Base-by-base conservation (phyloP, 345 rosid genomes). In the Salix viminalis region DNA sequence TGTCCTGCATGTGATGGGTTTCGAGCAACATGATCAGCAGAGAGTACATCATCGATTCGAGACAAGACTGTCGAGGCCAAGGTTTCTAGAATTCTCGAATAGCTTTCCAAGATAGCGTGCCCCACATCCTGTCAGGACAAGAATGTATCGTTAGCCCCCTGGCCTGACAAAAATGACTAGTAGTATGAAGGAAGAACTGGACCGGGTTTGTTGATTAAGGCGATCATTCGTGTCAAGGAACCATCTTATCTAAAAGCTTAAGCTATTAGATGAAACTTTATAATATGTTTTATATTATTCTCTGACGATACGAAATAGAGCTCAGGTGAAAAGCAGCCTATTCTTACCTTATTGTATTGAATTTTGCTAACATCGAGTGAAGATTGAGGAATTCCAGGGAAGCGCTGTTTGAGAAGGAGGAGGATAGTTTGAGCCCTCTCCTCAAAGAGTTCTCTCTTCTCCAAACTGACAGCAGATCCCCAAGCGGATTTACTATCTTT, bases 341-440 rank as follows among this genome's bases (percentile, higher is more conserved):
- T 72, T 12, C 80, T 79, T 86, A 96, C 97, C 88, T 32, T 69
- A 80, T 90, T 94, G 83, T 60, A 90, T 60, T 91, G 94, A 62
- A 95, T 95, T 79, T 93, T 95, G 85, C 93, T 93, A 54, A 93
- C 89, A 84, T 94, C 98, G n/a, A 94, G 88, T 4, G 92, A 48
- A 28, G 97, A 94, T 68, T 94, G 97, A 70, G 94, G 87, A 82
- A 89, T 81, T 76, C 98, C 98, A 0, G 97, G 98, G 71, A 84
- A 94, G 19, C 87, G 79, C 46, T 90, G 97, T 86, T 94, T 94
- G 76, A 94, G 75, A 46, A 94, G 78, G 56, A 92, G 89, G 70
- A 94, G 79, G 77, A 94, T 89, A 10, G 97, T 94, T 79, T 90
- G 96, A 13, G 97, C 97, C 89, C 98, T 82, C 75, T 92, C 98